Evolutionary conservation across 305 asterid species (phyloP).

Genomic region (Plantago coronopus): DNA sequence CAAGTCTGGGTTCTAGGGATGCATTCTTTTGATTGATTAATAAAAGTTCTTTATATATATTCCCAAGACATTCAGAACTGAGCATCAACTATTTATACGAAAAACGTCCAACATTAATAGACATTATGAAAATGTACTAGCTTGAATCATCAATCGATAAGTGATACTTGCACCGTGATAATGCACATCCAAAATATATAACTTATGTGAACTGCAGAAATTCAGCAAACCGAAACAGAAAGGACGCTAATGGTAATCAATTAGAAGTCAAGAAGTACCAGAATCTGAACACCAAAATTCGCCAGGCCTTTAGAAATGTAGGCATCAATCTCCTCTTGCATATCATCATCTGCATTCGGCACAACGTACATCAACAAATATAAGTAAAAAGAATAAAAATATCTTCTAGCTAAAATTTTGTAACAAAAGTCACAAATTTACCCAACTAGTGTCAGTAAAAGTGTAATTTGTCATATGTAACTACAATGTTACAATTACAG

Average conservation of each 20-base stretch:
- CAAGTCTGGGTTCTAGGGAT: too few species aligned
- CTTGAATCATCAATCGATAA: too few species aligned
- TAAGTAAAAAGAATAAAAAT: slow-evolving; percentile 11
- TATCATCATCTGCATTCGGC: slow-evolving; percentile 65
- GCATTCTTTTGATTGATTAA: too few species aligned
- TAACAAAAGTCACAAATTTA: neutral
- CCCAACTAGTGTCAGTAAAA: neutral
- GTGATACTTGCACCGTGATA: too few species aligned
- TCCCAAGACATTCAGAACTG: too few species aligned
- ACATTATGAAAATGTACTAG: too few species aligned
- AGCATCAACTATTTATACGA: too few species aligned
- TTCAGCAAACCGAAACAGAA: slow-evolving; percentile 16
- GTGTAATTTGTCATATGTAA: neutral
- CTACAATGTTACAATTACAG: neutral
- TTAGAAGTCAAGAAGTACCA: slow-evolving; percentile 48
- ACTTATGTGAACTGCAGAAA: neutral
- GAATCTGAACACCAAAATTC: slow-evolving; percentile 56
- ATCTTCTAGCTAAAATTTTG: neutral
- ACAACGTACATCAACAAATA: slow-evolving; percentile 27
- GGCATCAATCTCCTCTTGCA: slow-evolving; percentile 84
- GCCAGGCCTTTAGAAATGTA: slow-evolving; percentile 68
- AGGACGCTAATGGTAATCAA: slow-evolving; percentile 7
- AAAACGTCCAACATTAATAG: too few species aligned
- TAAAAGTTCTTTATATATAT: too few species aligned
- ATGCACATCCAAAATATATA: neutral